Conservation (phyloP, 768 basidiomycete species). For the Kwoniella europaea region DNA sequence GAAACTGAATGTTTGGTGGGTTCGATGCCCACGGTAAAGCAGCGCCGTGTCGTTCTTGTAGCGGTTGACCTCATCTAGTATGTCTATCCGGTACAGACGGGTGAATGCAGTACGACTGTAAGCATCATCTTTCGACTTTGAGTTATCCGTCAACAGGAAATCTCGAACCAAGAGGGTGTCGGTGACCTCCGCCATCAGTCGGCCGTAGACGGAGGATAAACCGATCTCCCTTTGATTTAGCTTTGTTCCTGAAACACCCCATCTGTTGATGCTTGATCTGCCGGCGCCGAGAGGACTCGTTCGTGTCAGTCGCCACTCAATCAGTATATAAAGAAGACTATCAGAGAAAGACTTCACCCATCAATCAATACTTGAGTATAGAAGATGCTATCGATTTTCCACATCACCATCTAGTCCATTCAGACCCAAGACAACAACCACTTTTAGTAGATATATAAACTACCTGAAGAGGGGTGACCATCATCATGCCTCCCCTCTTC, state of each 20-base stretch:
- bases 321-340: neutral
- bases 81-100: neutral
- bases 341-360: neutral
- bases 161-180: neutral
- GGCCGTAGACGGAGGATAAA: neutral
- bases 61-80: conserved; percentile 6
- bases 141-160: neutral
- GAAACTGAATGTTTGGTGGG: neutral
- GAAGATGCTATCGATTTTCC: neutral
- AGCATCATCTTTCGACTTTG: neutral
- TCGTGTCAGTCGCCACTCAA: conserved; percentile 18
- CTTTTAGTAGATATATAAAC: neutral
- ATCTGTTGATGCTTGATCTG: neutral
- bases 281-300: conserved; percentile 16
- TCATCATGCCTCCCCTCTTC: conserved; percentile 45
- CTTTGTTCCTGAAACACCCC: conserved; percentile 4
- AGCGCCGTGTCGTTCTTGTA: neutral
- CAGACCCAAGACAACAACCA: neutral
- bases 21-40: no score
- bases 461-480: conserved; percentile 6
- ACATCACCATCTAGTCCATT: neutral
- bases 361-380: neutral
- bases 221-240: neutral
- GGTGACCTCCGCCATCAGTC: neutral
- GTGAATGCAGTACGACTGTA: neutral